Conservation (phyloP, 345 rosid genomes). For the Geranium brycei region DNA sequence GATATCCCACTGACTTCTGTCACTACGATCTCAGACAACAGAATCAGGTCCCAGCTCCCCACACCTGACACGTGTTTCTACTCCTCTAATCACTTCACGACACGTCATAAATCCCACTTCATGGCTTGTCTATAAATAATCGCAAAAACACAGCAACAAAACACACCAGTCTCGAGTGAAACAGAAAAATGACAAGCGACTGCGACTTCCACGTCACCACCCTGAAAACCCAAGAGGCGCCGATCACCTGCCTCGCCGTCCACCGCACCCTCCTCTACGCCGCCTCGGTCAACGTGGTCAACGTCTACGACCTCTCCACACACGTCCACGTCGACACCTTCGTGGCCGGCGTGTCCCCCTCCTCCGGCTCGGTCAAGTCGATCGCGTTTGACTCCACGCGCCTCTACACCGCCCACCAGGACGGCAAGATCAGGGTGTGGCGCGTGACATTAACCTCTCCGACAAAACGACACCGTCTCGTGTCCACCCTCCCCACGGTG, state of each 20-base stretch:
- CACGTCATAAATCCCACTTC: too few relatives aligned
- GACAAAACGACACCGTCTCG: slow-evolving; percentile 19
- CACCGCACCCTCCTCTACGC: slow-evolving; percentile 28
- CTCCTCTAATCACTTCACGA: not conserved
- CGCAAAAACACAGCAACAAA: not conserved
- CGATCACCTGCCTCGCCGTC: slow-evolving; percentile 31
- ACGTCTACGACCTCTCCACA: slow-evolving; percentile 24
- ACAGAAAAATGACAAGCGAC: too few relatives aligned
- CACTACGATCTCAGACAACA: slow-evolving; percentile 2
- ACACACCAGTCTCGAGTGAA: too few relatives aligned
- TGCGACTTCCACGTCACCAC: slow-evolving; percentile 9
- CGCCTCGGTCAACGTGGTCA: slow-evolving; percentile 21
- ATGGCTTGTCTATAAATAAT: too few relatives aligned
- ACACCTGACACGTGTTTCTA: slow-evolving; percentile 10
- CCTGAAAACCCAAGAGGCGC: slow-evolving; percentile 13
- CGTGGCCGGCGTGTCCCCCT: slow-evolving; percentile 2
- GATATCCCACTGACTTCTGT: not conserved
- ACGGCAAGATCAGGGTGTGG: slow-evolving; percentile 38
- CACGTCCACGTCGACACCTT: slow-evolving; percentile 17
- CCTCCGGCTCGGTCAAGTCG: slow-evolving; percentile 34
- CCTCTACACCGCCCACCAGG: slow-evolving; percentile 47
- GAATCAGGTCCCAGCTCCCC: not conserved
- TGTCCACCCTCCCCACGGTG: slow-evolving; percentile 32
- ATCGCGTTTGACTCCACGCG: slow-evolving; percentile 18
- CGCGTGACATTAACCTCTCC: slow-evolving; percentile 1